Evolutionary conservation across 495 filamentous ascomycete genomes (phyloP).

Genomic region (Penicillium longicatenatum): DNA sequence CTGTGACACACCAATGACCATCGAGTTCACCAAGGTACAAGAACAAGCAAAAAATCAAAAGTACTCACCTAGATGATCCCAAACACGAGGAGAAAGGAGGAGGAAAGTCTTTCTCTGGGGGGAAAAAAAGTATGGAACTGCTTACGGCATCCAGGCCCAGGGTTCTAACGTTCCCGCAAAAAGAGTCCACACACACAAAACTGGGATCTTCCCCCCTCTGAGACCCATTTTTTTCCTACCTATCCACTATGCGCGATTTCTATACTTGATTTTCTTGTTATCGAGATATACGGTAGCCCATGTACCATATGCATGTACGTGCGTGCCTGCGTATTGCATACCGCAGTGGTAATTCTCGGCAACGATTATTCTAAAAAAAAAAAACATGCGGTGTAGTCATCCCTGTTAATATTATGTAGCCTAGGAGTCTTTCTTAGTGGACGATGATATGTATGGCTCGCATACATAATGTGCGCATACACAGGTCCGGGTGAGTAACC

Average conservation of each 20-base stretch:
- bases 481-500: not conserved
- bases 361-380: not conserved
- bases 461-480: not conserved
- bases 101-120: not conserved
- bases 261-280: not conserved
- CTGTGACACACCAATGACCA: slow-evolving; percentile 14
- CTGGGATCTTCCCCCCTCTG: not conserved
- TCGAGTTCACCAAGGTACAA: not conserved
- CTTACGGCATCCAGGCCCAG: not conserved
- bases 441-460: not conserved
- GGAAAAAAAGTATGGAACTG: not conserved
- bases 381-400: slow-evolving; percentile 20
- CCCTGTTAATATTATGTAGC: not conserved
- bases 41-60: slow-evolving; percentile 4
- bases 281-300: not conserved
- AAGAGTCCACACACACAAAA: not conserved
- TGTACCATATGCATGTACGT: not conserved
- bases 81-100: not conserved
- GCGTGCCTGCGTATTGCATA: not conserved
- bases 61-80: slow-evolving; percentile 15
- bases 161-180: not conserved
- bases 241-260: slow-evolving; percentile 21
- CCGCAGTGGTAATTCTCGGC: slow-evolving; percentile 1
- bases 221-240: not conserved
- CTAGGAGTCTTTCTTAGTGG: not conserved